Conservation (phyloP, 106 monocot species). For the Dioscorea dumetorum region DNA sequence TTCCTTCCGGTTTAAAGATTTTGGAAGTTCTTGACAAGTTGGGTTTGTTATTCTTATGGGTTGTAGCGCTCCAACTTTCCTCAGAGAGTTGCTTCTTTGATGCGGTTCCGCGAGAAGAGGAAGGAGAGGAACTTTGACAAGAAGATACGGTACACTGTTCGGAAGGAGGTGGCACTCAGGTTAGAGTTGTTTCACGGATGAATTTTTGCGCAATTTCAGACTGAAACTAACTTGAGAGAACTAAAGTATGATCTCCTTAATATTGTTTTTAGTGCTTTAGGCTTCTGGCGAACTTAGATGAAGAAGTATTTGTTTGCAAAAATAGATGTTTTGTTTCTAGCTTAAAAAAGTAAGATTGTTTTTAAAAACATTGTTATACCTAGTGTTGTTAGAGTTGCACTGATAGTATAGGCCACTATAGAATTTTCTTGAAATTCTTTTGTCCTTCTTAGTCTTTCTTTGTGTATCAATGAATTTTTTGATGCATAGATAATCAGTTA, state of each 20-base stretch:
- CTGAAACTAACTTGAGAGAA: neutral
- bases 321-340: too few relatives aligned
- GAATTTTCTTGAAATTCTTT: neutral
- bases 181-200: constrained; percentile 12
- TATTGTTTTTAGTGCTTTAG: too few relatives aligned
- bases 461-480: neutral
- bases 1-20: neutral
- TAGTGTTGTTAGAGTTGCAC: too few relatives aligned
- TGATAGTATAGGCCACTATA: too few relatives aligned
- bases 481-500: neutral
- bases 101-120: constrained; percentile 94
- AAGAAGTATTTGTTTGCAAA: too few relatives aligned
- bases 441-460: neutral
- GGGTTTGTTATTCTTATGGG: neutral
- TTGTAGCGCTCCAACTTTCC: constrained; percentile 66
- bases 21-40: neutral
- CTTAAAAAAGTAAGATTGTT: too few relatives aligned
- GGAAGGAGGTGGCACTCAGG: constrained; percentile 93
- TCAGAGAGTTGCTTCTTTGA: constrained; percentile 85
- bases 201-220: neutral
- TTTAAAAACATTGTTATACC: too few relatives aligned
- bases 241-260: too few relatives aligned
- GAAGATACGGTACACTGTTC: constrained; percentile 83
- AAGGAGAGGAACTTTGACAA: constrained; percentile 97
- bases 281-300: too few relatives aligned